A percentile compares a stretch with the other conserved stretches of the same genome.
Evolutionary conservation across 2,329 filamentous ascomycete genomes (phyloP).

Genomic region (Hymenoscyphus fraxineus): DNA sequence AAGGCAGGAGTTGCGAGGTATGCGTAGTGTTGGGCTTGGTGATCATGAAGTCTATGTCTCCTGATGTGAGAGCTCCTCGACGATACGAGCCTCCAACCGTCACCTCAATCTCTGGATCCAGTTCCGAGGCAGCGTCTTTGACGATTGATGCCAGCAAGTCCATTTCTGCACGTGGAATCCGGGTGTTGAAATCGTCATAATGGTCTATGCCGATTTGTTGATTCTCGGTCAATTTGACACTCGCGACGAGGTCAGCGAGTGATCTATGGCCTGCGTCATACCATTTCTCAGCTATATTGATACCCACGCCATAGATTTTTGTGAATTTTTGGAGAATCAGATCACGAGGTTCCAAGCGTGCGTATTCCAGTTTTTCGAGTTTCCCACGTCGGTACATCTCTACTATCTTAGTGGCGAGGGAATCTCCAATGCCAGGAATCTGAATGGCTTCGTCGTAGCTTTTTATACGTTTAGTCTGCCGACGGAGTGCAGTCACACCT

Average conservation of each 20-base stretch:
- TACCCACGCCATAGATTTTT: slow-evolving; percentile 75
- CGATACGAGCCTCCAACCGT: slow-evolving; percentile 83
- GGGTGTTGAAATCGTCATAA: slow-evolving; percentile 72
- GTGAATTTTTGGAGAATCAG: slow-evolving; percentile 65
- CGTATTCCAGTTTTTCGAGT: slow-evolving; percentile 68
- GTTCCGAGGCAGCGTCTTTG: slow-evolving; percentile 48
- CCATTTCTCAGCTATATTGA: slow-evolving; percentile 69
- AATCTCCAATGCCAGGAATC: slow-evolving; percentile 65
- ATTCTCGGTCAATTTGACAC: slow-evolving; percentile 61
- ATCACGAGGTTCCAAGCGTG: slow-evolving; percentile 63
- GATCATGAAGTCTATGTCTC: slow-evolving; percentile 83
- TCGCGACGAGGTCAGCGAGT: slow-evolving; percentile 63
- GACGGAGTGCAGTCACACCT: slow-evolving; percentile 68
- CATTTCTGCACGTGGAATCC: slow-evolving; percentile 77
- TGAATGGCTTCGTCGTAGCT: slow-evolving; percentile 66
- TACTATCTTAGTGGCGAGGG: slow-evolving; percentile 80
- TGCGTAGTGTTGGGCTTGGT: slow-evolving; percentile 59
- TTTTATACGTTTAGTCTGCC: slow-evolving; percentile 58
- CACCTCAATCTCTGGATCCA: slow-evolving; percentile 64
- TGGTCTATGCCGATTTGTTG: slow-evolving; percentile 76
- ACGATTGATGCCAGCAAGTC: slow-evolving; percentile 65
- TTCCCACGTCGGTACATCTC: slow-evolving; percentile 76
- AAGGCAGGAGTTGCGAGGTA: slow-evolving; percentile 53
- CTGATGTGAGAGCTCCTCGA: slow-evolving; percentile 67
- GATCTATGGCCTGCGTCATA: slow-evolving; percentile 70